These are phyloP conservation scores for Puccinia polysora DNA, from an alignment of 1,284 basidiomycete genomes.

Conservation along the genomic window DNA sequence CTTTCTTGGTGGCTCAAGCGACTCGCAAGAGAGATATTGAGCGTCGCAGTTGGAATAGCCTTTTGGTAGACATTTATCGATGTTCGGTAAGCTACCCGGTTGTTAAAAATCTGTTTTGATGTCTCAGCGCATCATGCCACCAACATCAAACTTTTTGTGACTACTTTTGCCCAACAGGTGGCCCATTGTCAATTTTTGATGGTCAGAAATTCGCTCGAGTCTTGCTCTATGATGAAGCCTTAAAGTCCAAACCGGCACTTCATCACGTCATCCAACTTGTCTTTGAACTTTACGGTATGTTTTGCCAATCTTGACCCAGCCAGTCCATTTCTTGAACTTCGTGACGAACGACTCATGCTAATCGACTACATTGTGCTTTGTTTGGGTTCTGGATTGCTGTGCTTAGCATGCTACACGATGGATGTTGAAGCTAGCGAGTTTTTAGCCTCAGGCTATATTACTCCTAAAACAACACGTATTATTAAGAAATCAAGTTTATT, in stretches of 20 bases:
- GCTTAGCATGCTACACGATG: slow-evolving; percentile 44
- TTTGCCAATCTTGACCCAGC: no score
- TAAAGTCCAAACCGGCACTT: slow-evolving; percentile 52
- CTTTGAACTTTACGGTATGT: slow-evolving; percentile 50
- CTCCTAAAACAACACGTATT: slow-evolving; percentile 52
- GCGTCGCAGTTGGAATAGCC: slow-evolving; percentile 53
- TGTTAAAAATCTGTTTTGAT: slow-evolving; percentile 45
- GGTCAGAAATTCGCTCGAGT: slow-evolving; percentile 54
- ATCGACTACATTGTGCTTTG: neutral
- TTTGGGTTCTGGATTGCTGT: slow-evolving; percentile 31
- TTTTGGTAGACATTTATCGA: slow-evolving; percentile 53
- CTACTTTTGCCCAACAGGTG: slow-evolving; percentile 40
- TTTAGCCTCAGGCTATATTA: slow-evolving; percentile 53
- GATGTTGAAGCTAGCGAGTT: slow-evolving; percentile 53
- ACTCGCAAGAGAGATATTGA: slow-evolving; percentile 53
- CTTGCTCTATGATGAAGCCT: slow-evolving; percentile 52
- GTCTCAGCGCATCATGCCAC: neutral
- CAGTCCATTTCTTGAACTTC: no score
- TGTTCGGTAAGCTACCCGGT: slow-evolving; percentile 48
- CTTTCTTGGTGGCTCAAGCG: slow-evolving; percentile 53
- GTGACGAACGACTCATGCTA: neutral
- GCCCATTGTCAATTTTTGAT: slow-evolving; percentile 51
- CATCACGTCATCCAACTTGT: slow-evolving; percentile 53
- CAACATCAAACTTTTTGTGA: slow-evolving; percentile 42
- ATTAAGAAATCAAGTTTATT: slow-evolving; percentile 51